Conservation (phyloP, 2,329 filamentous ascomycete genomes). For the Tolypocladium endophyticum region DNA sequence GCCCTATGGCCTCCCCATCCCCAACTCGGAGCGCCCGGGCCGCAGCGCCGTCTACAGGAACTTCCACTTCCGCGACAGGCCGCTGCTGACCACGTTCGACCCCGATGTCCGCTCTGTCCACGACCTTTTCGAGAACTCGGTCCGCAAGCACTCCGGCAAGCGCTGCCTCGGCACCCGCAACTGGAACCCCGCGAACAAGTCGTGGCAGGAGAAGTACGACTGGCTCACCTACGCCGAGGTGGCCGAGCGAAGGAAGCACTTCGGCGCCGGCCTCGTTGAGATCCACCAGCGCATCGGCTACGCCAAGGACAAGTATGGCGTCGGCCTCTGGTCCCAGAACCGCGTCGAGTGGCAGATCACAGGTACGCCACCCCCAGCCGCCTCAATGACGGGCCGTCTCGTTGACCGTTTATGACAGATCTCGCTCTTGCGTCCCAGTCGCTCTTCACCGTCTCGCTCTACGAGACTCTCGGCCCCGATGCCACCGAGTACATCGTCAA, state of each 20-base stretch:
- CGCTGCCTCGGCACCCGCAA: slow-evolving; percentile 71
- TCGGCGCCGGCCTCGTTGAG: slow-evolving; percentile 78
- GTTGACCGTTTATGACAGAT: slow-evolving; percentile 39
- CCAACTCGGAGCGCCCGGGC: slow-evolving; percentile 62
- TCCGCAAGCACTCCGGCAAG: slow-evolving; percentile 51
- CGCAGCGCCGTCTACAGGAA: slow-evolving; percentile 74
- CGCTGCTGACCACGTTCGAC: slow-evolving; percentile 61
- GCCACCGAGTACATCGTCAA: slow-evolving; percentile 94
- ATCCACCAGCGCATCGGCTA: slow-evolving; percentile 66
- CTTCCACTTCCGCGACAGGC: slow-evolving; percentile 63
- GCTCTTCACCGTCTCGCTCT: slow-evolving; percentile 84
- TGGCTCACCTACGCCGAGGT: slow-evolving; percentile 79
- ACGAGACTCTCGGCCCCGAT: slow-evolving; percentile 89
- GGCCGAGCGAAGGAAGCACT: slow-evolving; percentile 67
- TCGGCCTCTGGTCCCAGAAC: slow-evolving; percentile 83
- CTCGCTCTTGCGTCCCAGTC: slow-evolving; percentile 78
- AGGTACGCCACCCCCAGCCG: slow-evolving; percentile 30
- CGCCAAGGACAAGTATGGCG: slow-evolving; percentile 50
- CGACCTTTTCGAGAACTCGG: slow-evolving; percentile 67
- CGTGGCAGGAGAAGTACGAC: slow-evolving; percentile 62
- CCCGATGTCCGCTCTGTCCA: slow-evolving; percentile 62
- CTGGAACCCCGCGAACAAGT: slow-evolving; percentile 65
- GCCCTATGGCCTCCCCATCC: slow-evolving; percentile 69
- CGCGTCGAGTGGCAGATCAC: slow-evolving; percentile 80
- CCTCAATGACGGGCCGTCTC: not conserved